Evolutionary conservation across 257 asterid genomes (phyloP).

Genomic region (Pogostemon cablin): DNA sequence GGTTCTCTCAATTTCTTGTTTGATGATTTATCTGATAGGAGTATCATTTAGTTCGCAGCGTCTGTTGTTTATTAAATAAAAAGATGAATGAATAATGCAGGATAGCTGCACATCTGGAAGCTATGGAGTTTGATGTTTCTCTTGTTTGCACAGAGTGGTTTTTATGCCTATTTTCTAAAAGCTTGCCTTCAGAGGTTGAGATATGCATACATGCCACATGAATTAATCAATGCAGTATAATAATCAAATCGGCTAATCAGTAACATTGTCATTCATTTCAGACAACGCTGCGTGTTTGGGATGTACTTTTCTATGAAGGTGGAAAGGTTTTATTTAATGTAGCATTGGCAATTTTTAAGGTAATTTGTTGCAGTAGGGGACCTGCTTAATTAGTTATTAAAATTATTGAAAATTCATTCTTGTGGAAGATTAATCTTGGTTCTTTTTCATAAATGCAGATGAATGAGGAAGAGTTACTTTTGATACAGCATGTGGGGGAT

Average conservation of each 20-base stretch:
- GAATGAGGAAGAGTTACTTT: slow-evolving; percentile 84
- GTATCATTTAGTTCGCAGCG: slow-evolving; percentile 11
- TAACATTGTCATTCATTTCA: slow-evolving; percentile 43
- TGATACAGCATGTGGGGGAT: slow-evolving; percentile 86
- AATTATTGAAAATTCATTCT: slow-evolving; percentile 2
- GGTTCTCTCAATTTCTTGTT: slow-evolving; percentile 47
- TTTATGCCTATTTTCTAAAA: slow-evolving; percentile 88
- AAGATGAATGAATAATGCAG: slow-evolving; percentile 47
- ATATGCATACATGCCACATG: background rate
- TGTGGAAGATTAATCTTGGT: slow-evolving; percentile 12
- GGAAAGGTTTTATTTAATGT: slow-evolving; percentile 81
- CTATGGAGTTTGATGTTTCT: slow-evolving; percentile 93
- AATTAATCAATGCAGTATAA: background rate
- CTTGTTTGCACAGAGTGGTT: slow-evolving; percentile 99
- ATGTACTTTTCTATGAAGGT: slow-evolving; percentile 96
- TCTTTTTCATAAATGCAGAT: slow-evolving; percentile 55
- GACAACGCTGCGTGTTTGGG: slow-evolving; percentile 98
- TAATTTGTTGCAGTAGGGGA: slow-evolving; percentile 26
- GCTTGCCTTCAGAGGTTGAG: slow-evolving; percentile 96
- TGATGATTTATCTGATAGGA: background rate
- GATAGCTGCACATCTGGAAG: slow-evolving; percentile 83
- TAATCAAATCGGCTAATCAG: slow-evolving; percentile 8
- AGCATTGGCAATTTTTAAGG: slow-evolving; percentile 94
- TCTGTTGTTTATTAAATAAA: slow-evolving; percentile 22
- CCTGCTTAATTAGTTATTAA: slow-evolving; percentile 1